phyloP scores from a whole-genome alignment of 371 early-diverging fungal genomes.

The Apophysomyces ossiformis region DNA sequence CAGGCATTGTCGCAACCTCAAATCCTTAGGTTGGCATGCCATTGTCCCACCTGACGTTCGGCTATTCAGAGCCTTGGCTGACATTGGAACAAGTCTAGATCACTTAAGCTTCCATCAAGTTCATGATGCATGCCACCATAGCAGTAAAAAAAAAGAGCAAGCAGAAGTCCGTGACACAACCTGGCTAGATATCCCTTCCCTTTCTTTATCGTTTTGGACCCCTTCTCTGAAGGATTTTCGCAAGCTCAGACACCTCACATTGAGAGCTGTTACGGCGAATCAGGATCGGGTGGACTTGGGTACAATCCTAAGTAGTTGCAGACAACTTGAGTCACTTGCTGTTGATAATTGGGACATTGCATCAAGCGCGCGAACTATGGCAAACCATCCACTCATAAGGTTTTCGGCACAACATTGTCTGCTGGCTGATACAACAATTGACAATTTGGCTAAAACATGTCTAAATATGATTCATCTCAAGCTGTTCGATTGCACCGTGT shows the following conservation, averaged over 20 bases:
- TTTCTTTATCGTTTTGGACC: slow-evolving; percentile 1
- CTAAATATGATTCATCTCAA: not conserved
- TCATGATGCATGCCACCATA: not conserved
- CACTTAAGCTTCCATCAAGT: not conserved
- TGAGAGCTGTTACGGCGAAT: not conserved
- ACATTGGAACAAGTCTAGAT: not conserved
- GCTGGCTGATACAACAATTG: not conserved
- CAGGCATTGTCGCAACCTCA: not conserved
- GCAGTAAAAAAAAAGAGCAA: not conserved
- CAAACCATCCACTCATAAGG: not conserved
- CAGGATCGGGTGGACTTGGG: not conserved
- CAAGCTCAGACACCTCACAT: not conserved
- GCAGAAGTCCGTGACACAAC: not conserved
- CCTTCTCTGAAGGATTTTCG: not conserved
- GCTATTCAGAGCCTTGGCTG: not conserved
- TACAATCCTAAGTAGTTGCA: not conserved
- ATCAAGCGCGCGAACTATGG: not conserved
- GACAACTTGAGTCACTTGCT: not conserved
- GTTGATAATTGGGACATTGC: not conserved
- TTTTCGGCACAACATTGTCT: not conserved
- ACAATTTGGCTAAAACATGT: not conserved
- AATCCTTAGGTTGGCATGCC: slow-evolving; percentile 1
- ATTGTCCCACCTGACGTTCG: not conserved
- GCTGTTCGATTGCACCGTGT: not conserved
- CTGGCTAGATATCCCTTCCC: not conserved